These are phyloP conservation scores for Salix udensis DNA, from an alignment of 345 rosid genomes.

Conservation along the genomic window DNA sequence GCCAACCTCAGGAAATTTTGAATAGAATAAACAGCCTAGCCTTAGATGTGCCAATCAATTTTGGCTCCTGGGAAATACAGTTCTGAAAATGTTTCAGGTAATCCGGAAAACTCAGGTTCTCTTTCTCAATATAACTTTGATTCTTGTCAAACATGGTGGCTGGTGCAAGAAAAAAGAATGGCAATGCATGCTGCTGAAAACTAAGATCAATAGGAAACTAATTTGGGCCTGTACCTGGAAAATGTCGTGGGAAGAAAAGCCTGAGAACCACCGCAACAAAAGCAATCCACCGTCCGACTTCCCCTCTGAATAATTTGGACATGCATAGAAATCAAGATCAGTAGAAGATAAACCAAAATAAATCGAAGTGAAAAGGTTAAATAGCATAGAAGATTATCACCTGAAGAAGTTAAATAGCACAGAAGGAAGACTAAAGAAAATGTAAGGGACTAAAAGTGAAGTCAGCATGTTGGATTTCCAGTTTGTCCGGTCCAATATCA, in stretches of 20 bases:
- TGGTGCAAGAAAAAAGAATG: neutral
- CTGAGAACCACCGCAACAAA: conserved; percentile 60
- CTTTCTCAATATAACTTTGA: no score
- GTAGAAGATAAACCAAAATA: neutral
- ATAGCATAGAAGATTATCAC: conserved; percentile 29
- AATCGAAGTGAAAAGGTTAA: neutral
- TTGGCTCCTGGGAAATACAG: no score
- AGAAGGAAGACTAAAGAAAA: conserved; percentile 71
- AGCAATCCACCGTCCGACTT: conserved; percentile 88
- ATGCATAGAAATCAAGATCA: neutral
- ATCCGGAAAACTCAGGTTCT: no score
- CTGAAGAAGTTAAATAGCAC: conserved; percentile 68
- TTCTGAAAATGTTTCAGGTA: no score
- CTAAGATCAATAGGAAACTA: neutral
- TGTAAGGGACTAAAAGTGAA: conserved; percentile 79
- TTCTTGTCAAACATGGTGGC: neutral
- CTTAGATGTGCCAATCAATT: no score
- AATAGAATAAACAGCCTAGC: no score
- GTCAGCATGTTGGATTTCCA: conserved; percentile 96
- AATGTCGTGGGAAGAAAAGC: conserved; percentile 72
- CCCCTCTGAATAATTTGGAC: conserved; percentile 46
- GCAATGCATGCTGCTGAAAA: neutral
- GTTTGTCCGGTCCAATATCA: conserved; percentile 88
- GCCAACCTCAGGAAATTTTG: neutral
- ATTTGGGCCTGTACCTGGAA: conserved; percentile 54